phyloP scores from a whole-genome alignment of 805 yeast genomes.

The Metschnikowia colocasiae region DNA sequence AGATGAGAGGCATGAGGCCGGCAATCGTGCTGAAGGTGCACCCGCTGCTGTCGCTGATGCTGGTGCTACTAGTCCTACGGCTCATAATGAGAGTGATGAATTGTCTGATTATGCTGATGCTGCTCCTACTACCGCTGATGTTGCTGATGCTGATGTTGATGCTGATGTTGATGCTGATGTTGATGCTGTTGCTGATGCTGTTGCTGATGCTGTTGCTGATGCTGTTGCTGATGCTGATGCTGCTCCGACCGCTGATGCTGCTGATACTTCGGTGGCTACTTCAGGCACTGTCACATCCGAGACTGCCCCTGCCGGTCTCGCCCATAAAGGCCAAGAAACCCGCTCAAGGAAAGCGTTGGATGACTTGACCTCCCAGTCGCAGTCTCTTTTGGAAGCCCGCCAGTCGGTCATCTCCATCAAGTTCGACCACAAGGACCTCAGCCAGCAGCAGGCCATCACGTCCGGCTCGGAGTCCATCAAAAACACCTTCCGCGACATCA shows the following conservation, averaged over 20 bases:
- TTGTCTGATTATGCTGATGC: not conserved
- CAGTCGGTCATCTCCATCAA: slow-evolving; percentile 53
- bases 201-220: not conserved
- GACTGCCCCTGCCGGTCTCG: no score
- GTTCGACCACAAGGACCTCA: slow-evolving; percentile 46
- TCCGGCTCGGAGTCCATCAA: slow-evolving; percentile 38
- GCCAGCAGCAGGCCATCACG: slow-evolving; percentile 45
- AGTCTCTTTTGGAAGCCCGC: slow-evolving; percentile 51
- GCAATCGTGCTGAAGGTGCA: no score
- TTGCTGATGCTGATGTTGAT: not conserved
- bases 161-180: not conserved
- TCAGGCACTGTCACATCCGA: no score
- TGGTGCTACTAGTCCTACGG: not conserved
- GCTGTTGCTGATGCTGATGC: not conserved
- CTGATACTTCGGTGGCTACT: not conserved
- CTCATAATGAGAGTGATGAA: no score
- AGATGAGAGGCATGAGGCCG: no score
- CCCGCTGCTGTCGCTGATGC: not conserved
- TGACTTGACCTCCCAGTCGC: not conserved
- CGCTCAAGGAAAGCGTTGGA: no score
- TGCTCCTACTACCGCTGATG: not conserved
- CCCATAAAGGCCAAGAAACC: no score
- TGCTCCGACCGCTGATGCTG: not conserved
- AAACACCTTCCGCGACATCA: slow-evolving; percentile 46
- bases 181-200: not conserved